These are phyloP conservation scores for Penicillium daleae DNA, from an alignment of 495 filamentous ascomycete genomes.

Conservation along the genomic window DNA sequence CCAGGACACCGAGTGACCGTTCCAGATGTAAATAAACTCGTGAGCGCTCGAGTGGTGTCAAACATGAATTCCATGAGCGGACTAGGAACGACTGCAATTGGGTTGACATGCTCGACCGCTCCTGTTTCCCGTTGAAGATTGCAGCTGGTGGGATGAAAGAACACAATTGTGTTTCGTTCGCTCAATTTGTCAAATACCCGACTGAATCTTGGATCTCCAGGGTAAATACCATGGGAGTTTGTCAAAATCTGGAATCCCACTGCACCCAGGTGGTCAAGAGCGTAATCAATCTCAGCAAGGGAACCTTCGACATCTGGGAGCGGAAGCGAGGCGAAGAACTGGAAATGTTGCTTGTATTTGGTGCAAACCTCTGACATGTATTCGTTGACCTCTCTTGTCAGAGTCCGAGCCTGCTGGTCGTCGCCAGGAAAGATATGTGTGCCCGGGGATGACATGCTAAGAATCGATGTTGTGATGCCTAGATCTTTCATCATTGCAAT, in stretches of 20 bases:
- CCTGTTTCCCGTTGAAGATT: slow-evolving; percentile 14
- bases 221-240: slow-evolving; percentile 54
- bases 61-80: slow-evolving; percentile 63
- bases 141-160: slow-evolving; percentile 58
- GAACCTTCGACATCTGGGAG: slow-evolving; percentile 48
- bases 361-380: slow-evolving; percentile 44
- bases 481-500: slow-evolving; percentile 49
- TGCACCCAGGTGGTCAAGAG: slow-evolving; percentile 41
- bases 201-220: slow-evolving; percentile 48
- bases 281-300: slow-evolving; percentile 48
- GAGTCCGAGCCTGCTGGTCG: slow-evolving; percentile 25
- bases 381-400: slow-evolving; percentile 44
- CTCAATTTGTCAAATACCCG: slow-evolving; percentile 45
- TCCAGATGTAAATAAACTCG: slow-evolving; percentile 53
- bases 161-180: slow-evolving; percentile 40
- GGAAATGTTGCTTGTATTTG: slow-evolving; percentile 42
- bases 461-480: slow-evolving; percentile 53
- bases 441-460: slow-evolving; percentile 56
- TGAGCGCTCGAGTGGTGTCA: slow-evolving; percentile 53
- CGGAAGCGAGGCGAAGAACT: slow-evolving; percentile 56
- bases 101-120: slow-evolving; percentile 16
- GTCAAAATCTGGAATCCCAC: slow-evolving; percentile 55
- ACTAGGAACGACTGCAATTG: slow-evolving; percentile 41
- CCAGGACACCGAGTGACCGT: slow-evolving; percentile 46
- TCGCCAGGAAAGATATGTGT: slow-evolving; percentile 46